phyloP scores from a whole-genome alignment of 805 yeast genomes.

The Wickerhamomyces hampshirensis region DNA sequence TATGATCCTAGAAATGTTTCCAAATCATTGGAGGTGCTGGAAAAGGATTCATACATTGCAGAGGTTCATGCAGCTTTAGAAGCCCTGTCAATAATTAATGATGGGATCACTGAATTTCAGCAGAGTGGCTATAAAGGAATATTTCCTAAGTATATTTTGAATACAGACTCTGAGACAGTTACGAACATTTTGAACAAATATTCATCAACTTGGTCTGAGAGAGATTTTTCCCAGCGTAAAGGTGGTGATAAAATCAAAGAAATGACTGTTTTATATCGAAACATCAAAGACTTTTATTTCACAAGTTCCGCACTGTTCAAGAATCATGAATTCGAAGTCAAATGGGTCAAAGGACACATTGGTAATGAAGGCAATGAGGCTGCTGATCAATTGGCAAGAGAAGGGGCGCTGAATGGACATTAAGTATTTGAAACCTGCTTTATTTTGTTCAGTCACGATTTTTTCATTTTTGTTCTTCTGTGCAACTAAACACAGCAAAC shows the following conservation, averaged over 20 bases:
- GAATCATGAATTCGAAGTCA: conserved; percentile 38
- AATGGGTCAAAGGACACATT: conserved; percentile 70
- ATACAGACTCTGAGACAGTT: conserved; percentile 70
- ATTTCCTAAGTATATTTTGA: conserved; percentile 36
- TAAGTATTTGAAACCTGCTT: too few species aligned
- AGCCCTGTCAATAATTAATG: conserved; percentile 43
- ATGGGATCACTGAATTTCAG: conserved; percentile 26
- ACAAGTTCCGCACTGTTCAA: conserved; percentile 19
- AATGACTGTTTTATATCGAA: conserved; percentile 37
- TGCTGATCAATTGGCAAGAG: conserved; percentile 72
- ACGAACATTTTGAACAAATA: conserved; percentile 53
- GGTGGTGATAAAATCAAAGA: conserved; percentile 28
- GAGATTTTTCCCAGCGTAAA: conserved; percentile 45
- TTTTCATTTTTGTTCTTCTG: too few species aligned
- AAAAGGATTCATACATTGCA: conserved; percentile 76
- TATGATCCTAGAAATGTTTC: conserved; percentile 50
- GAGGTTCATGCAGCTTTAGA: conserved; percentile 64
- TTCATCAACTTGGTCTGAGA: conserved; percentile 49
- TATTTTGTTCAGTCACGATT: too few species aligned
- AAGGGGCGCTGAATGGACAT: conserved; percentile 41
- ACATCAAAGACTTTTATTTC: conserved; percentile 34
- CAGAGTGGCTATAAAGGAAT: conserved; percentile 12
- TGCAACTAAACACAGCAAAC: too few species aligned
- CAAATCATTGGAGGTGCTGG: conserved; percentile 40
- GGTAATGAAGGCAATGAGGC: conserved; percentile 67